Evolutionary conservation across 2,329 filamentous ascomycete species (phyloP).

Genomic region (Cucurbitaria berberidis): DNA sequence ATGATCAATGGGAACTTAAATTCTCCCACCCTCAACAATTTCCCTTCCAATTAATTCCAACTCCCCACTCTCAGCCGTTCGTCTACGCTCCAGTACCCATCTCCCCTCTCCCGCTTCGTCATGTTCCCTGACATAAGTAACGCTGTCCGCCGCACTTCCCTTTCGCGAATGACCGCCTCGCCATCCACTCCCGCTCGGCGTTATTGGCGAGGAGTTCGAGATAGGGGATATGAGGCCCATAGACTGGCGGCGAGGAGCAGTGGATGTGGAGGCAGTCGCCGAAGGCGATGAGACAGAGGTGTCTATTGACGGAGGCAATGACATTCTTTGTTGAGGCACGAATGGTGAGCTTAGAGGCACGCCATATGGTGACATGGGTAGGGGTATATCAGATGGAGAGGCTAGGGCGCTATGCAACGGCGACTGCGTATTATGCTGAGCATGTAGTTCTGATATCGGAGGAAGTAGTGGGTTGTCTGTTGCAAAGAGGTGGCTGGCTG

Average conservation of each 20-base stretch:
- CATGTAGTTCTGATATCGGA: slow-evolving; percentile 23
- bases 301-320: slow-evolving; percentile 29
- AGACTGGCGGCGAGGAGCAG: slow-evolving; percentile 34
- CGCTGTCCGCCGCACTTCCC: slow-evolving; percentile 65
- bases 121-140: slow-evolving; percentile 69
- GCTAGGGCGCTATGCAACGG: slow-evolving; percentile 18
- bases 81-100: slow-evolving; percentile 73
- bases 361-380: slow-evolving; percentile 31
- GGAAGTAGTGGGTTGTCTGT: slow-evolving; percentile 24
- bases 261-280: slow-evolving; percentile 24
- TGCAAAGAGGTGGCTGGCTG: slow-evolving; percentile 11
- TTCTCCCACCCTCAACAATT: slow-evolving; percentile 63
- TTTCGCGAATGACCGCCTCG: slow-evolving; percentile 45
- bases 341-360: slow-evolving; percentile 37
- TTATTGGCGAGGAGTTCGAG: slow-evolving; percentile 41
- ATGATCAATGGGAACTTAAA: slow-evolving; percentile 10
- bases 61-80: slow-evolving; percentile 70
- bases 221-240: slow-evolving; percentile 42
- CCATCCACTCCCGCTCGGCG: slow-evolving; percentile 39
- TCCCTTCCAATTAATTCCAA: slow-evolving; percentile 70
- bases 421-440: slow-evolving; percentile 20
- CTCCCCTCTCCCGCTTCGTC: slow-evolving; percentile 64
- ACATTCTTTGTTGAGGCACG: slow-evolving; percentile 22
- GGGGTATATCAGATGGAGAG: slow-evolving; percentile 27
- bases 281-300: slow-evolving; percentile 35